Base-by-base conservation (phyloP, 2,329 filamentous ascomycete genomes). In the Penicillium sp. region DNA sequence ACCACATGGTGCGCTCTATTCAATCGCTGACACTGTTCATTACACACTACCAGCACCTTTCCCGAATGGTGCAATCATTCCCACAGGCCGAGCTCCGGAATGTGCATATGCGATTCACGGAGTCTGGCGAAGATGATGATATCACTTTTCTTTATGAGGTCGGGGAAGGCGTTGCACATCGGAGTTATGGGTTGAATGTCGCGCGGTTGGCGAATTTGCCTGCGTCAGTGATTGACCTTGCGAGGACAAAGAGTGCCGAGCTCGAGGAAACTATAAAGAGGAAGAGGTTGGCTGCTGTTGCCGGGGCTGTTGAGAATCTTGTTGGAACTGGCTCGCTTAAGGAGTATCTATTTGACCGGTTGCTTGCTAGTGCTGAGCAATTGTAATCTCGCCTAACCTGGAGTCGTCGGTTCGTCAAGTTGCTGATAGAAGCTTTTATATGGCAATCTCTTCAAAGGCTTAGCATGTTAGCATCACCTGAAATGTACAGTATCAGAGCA, bases 101-200 rank as follows among this genome's bases (percentile, higher is more conserved):
- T 70, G 89, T 96, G 43, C 94, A 99, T 70, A 97, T 99, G 93
- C 84, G 84, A 47, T 99, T 99, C 72, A 85, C 82, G 3, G 81
- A 84, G 65, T 72, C 70, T 0, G 70, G 66, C 1, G 83, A 89
- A 53, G 87, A 89, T 31, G 84, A 90, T 58, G 87, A 95, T 42
- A 87, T 99, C 41, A 96, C 94, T 0, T 99, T 99, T 66, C 72
- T 99, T 45, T 99, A 99, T 68, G 90, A 96, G 69, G 87, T 96
- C 2, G 88, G 84, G 1, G 89, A 94, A 59, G 94, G 94, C 10
- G 89, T 95, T 10, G 93, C 94, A 8, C 92, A 97, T 77, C 83
- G 94, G 5, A 95, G 89, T 16, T 99, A 99, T 70, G 94, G 95
- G 1, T 63, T 99, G 52, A 97, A 97, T 70, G 94, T 97, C 21